phyloP scores from a whole-genome alignment of 169 alveolate species.

The Eimeria acervulina region DNA sequence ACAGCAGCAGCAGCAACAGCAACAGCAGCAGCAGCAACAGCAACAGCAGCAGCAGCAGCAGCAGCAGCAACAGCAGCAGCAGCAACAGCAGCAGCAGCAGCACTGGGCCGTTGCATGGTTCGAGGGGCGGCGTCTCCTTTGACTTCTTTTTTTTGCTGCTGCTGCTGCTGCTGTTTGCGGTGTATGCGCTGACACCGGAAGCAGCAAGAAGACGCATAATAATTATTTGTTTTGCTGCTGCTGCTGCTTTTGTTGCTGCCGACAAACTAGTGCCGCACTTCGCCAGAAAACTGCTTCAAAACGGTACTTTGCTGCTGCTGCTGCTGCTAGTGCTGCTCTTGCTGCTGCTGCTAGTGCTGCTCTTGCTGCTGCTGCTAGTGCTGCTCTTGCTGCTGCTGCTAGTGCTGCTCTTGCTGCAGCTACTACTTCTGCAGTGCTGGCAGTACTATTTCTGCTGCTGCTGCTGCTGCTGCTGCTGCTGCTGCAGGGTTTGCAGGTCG shows the following conservation, averaged over 20 bases:
- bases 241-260: conserved; percentile 1
- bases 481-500: conserved; percentile 65
- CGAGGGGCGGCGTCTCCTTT: too few species aligned
- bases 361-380: neutral
- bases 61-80: neutral
- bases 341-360: neutral
- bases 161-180: neutral
- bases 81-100: too few species aligned
- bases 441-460: neutral
- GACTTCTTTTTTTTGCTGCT: neutral
- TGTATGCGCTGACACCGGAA: neutral
- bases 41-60: neutral
- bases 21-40: neutral
- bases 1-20: too few species aligned
- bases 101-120: neutral
- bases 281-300: neutral
- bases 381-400: neutral
- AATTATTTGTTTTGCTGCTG: neutral
- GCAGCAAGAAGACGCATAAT: neutral
- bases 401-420: neutral
- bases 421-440: neutral
- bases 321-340: neutral
- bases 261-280: neutral
- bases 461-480: neutral
- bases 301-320: neutral